Conservation (phyloP, 2,329 filamentous ascomycete species). For the Ceratocystis eucalypticola region DNA sequence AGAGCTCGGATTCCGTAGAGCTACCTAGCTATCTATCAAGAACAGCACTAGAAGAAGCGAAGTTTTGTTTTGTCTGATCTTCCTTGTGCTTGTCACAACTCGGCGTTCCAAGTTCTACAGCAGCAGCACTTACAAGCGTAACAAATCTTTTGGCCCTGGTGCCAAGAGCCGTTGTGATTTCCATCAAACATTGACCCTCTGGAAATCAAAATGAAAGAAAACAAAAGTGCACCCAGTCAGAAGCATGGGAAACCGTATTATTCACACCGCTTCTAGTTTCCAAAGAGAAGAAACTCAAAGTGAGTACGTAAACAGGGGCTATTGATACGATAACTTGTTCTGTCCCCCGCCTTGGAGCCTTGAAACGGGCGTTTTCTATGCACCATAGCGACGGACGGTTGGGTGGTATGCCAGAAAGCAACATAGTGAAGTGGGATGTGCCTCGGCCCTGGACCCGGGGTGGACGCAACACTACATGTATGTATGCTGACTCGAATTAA, state of each 20-base stretch:
- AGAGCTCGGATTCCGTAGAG: no score
- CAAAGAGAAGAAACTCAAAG: not conserved
- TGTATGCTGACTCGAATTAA: not conserved
- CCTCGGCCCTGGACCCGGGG: not conserved
- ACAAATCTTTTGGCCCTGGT: not conserved
- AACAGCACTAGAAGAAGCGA: not conserved
- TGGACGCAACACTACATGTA: not conserved
- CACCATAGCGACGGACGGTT: not conserved
- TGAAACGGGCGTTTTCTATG: slow-evolving; percentile 2
- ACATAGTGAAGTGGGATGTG: not conserved
- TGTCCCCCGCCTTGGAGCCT: not conserved
- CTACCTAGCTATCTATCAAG: no score
- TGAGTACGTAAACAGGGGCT: not conserved
- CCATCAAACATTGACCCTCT: not conserved
- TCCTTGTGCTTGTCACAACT: not conserved
- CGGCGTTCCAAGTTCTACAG: not conserved
- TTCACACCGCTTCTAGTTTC: not conserved
- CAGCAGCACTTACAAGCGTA: not conserved
- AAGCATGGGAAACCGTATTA: not conserved
- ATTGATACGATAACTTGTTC: not conserved
- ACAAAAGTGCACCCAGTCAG: not conserved
- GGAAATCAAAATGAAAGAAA: not conserved
- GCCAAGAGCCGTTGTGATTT: not conserved
- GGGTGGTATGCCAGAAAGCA: not conserved
- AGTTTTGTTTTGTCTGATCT: slow-evolving; percentile 5